Percentiles rank a stretch among this genome's conserved stretches.
phyloP scores from a whole-genome alignment of 495 filamentous ascomycete species.

The Coniosporium apollinis region DNA sequence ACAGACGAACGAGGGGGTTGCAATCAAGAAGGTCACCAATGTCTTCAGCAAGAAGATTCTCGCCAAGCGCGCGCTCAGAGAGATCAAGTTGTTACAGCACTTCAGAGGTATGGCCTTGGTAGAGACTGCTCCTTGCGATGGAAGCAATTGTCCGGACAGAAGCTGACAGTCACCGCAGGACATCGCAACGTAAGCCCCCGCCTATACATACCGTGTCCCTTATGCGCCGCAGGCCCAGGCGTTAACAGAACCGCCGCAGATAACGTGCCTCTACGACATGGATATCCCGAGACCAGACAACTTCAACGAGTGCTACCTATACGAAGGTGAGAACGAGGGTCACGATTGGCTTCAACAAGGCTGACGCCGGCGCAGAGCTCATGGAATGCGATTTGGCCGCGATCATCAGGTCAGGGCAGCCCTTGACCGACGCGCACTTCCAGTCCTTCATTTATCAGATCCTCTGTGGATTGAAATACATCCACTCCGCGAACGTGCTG shows the following conservation, averaged over 20 bases:
- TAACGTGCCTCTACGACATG: constrained; percentile 99
- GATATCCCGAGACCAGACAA: constrained; percentile 95
- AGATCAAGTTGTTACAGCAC: constrained; percentile 97
- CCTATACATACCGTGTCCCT: constrained; percentile 2
- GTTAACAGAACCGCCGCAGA: constrained; percentile 33
- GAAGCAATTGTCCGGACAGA: too few species aligned
- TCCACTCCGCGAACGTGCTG: constrained; percentile 97
- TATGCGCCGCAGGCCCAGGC: not conserved
- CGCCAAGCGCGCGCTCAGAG: constrained; percentile 88
- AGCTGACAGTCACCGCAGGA: constrained; percentile 16
- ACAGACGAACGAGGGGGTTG: constrained; percentile 85
- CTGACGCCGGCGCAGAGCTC: constrained; percentile 64
- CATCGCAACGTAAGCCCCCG: constrained; percentile 47
- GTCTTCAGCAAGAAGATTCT: constrained; percentile 99
- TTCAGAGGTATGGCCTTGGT: constrained; percentile 74
- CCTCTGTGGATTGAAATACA: constrained; percentile 90
- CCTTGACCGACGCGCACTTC: constrained; percentile 96
- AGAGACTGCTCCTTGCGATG: too few species aligned
- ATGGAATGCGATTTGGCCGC: constrained; percentile 99
- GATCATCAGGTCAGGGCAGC: constrained; percentile 95
- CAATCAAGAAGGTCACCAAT: constrained; percentile 99
- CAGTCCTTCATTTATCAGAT: constrained; percentile 99
- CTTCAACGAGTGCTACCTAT: constrained; percentile 98
- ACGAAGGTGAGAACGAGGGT: constrained; percentile 57
- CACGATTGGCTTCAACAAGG: too few species aligned